Percentiles rank a stretch among this genome's conserved stretches.
These are phyloP conservation scores for Starmerella sirachaensis DNA, from an alignment of 805 yeast species.

Conservation along the genomic window DNA sequence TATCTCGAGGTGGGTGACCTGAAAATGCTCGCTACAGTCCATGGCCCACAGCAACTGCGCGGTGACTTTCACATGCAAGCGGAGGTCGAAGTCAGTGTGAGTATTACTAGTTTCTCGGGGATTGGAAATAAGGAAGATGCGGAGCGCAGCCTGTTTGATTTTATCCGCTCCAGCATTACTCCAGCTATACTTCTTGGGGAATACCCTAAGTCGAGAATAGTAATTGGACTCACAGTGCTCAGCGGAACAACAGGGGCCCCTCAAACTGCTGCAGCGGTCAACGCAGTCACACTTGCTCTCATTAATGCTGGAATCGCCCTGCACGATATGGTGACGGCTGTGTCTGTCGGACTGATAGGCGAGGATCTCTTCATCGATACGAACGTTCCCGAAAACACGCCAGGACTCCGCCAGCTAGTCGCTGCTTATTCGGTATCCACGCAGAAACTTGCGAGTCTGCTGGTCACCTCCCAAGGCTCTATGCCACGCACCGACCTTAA, in stretches of 20 bases:
- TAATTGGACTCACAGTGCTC: slow-evolving; percentile 58
- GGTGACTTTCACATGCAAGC: slow-evolving; percentile 62
- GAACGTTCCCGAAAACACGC: slow-evolving; percentile 8
- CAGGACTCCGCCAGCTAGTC: slow-evolving; percentile 16
- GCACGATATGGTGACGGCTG: slow-evolving; percentile 55
- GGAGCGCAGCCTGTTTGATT: slow-evolving; percentile 38
- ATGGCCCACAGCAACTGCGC: slow-evolving; percentile 80
- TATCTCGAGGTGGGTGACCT: slow-evolving; percentile 57
- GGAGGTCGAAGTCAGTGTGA: slow-evolving; percentile 47
- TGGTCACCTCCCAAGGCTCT: slow-evolving; percentile 14
- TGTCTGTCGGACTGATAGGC: slow-evolving; percentile 18
- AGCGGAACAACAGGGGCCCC: slow-evolving; percentile 31
- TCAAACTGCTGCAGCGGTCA: slow-evolving; percentile 42
- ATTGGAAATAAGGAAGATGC: slow-evolving; percentile 24
- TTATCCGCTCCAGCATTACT: slow-evolving; percentile 39
- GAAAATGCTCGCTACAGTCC: slow-evolving; percentile 54
- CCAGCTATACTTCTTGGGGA: slow-evolving; percentile 49
- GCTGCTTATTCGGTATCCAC: slow-evolving; percentile 19
- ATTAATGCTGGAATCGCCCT: slow-evolving; percentile 78
- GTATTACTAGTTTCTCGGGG: slow-evolving; percentile 43
- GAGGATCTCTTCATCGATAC: slow-evolving; percentile 16
- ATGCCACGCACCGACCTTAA: slow-evolving; percentile 14
- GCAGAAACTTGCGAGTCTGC: slow-evolving; percentile 18
- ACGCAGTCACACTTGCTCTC: slow-evolving; percentile 58
- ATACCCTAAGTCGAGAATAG: slow-evolving; percentile 86